phyloP scores from a whole-genome alignment of 768 basidiomycete genomes.

The Tylopilus sp. region DNA sequence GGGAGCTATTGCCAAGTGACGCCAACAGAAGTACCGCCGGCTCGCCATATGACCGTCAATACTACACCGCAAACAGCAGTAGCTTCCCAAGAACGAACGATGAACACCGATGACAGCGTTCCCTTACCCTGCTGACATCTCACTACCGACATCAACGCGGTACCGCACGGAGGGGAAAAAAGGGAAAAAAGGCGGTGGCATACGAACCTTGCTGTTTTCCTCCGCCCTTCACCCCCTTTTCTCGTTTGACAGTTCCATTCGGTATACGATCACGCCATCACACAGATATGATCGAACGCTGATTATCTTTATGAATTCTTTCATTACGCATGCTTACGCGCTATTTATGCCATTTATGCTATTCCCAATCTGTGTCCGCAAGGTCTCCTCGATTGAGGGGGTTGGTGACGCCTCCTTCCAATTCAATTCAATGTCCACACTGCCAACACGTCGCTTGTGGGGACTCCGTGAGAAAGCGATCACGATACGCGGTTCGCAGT shows the following conservation, averaged over 20 bases:
- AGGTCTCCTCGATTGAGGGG: neutral
- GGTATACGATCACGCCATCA: conserved; percentile 10
- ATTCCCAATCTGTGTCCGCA: no score
- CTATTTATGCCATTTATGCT: conserved; percentile 25
- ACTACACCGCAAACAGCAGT: conserved; percentile 15
- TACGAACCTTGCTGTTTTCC: neutral
- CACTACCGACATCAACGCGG: neutral
- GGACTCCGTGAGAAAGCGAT: conserved; percentile 9
- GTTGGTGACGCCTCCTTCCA: neutral
- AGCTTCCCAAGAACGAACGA: conserved; percentile 9
- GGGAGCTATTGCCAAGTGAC: conserved; percentile 19
- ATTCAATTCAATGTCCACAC: conserved; percentile 1
- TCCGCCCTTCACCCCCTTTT: neutral
- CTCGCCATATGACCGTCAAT: conserved; percentile 11
- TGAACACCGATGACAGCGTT: conserved; percentile 3
- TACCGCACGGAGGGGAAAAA: neutral
- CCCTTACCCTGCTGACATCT: neutral
- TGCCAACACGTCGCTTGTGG: neutral
- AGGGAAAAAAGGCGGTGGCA: neutral
- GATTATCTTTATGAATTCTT: conserved; percentile 26
- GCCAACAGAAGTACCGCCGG: conserved; percentile 2
- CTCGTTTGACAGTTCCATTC: neutral
- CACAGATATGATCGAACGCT: conserved; percentile 5
- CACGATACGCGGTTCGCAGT: neutral
- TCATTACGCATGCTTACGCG: conserved; percentile 9